Conservation (phyloP, 2,329 filamentous ascomycete species). For the Thelonectria blattea region DNA sequence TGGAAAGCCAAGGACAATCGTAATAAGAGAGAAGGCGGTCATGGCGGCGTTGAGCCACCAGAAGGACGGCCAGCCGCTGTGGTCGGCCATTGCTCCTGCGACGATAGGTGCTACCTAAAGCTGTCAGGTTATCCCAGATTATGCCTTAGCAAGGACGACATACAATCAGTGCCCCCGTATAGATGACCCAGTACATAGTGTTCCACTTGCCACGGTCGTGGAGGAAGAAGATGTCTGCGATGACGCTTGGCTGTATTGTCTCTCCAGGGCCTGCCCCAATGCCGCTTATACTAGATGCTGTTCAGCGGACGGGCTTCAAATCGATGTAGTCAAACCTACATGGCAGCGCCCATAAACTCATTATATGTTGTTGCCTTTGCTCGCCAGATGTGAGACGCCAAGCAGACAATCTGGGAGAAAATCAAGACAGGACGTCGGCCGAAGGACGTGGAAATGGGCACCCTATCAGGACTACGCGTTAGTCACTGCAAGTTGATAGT, state of each 20-base stretch:
- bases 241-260: not conserved
- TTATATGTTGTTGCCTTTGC: slow-evolving; percentile 14
- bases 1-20: slow-evolving; percentile 4
- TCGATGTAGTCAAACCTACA: not conserved
- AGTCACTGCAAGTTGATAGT: no score
- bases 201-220: slow-evolving; percentile 6
- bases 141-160: not conserved
- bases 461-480: not conserved
- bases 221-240: slow-evolving; percentile 4
- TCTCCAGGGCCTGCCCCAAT: not conserved
- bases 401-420: slow-evolving; percentile 11
- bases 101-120: not conserved
- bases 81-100: slow-evolving; percentile 7
- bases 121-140: not conserved
- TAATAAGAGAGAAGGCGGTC: not conserved
- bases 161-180: slow-evolving; percentile 3
- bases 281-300: not conserved
- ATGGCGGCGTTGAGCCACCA: slow-evolving; percentile 12
- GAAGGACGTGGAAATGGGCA: slow-evolving; percentile 7
- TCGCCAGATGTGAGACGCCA: slow-evolving; percentile 18
- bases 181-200: slow-evolving; percentile 3
- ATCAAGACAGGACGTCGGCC: slow-evolving; percentile 12
- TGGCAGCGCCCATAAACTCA: slow-evolving; percentile 15
- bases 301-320: not conserved
- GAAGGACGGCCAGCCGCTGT: slow-evolving; percentile 9